Evolutionary conservation across 2,329 filamentous ascomycete species (phyloP), one percentile per base, ranked within the genome.

Genomic region (Fusarium sp.): DNA sequence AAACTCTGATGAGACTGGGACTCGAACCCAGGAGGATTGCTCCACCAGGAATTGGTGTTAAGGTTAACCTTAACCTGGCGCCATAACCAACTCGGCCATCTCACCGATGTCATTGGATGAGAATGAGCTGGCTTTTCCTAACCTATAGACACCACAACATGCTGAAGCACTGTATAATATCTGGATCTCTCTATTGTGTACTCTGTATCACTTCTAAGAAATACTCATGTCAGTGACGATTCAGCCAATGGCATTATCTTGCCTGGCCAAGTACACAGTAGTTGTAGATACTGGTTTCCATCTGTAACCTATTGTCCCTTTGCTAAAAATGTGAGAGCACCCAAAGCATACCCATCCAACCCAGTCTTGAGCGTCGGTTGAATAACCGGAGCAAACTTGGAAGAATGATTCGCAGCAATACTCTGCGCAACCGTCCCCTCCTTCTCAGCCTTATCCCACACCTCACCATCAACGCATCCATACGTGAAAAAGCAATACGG

Each of bases 1-100:
- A 54, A 61, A 55, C 10, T 49, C 29, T 77, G 77, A 79, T 76
- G 73, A 78, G 78, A 80, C 77, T 78, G 77, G 78, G 78, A 79
- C 78, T 80, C 74, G 78, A 79, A 79, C 78, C 78, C 78, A 79
- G 78, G 78, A 79, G 78, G 78, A 79, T 79, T 79, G 76, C 78
- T 79, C 78, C 78, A 79, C 64, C 77, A 79, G 77, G 78, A 79
- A 56, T 41, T 49, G 63, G 54, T 74, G 71, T 75, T 74, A 74
- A 78, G 76, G 74, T 74, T 76, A 23, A 73, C 78, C 78, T 80
- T 79, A 80, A 80, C 78, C 77, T 80, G 77, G 69, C 78, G 78
- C 78, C 78, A 79, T 80, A 79, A 80, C 78, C 78, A 79, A 78
- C 78, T 79, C 78, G 78, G 78, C 78, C 78, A 79, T 79, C 78